Evolutionary conservation across 2,329 filamentous ascomycete species (phyloP).

Genomic region (Leptographium wingfieldii): DNA sequence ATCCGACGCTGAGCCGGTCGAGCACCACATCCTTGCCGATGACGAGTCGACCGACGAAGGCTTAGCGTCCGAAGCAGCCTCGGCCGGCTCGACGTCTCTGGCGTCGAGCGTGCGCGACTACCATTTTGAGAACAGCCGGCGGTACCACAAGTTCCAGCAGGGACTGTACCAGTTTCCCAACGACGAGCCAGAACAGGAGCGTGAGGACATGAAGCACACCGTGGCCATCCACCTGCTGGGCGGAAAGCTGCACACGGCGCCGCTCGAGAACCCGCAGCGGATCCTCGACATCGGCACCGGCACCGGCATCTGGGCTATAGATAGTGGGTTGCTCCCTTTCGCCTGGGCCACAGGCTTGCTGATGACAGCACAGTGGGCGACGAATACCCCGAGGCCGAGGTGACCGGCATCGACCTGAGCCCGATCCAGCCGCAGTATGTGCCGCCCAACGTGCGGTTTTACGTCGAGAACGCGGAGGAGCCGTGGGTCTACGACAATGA

Average conservation of each 20-base stretch:
- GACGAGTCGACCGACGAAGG: slow-evolving; percentile 18
- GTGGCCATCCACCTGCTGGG: slow-evolving; percentile 38
- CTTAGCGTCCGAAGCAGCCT: slow-evolving; percentile 3
- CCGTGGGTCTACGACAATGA: slow-evolving; percentile 35
- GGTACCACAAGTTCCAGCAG: slow-evolving; percentile 17
- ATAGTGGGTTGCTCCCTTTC: slow-evolving; percentile 1
- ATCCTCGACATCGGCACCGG: slow-evolving; percentile 18
- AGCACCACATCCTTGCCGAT: background rate
- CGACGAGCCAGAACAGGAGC: slow-evolving; percentile 29
- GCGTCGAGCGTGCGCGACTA: slow-evolving; percentile 16
- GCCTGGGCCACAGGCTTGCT: background rate
- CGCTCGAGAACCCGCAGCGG: slow-evolving; percentile 14
- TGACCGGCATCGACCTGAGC: slow-evolving; percentile 31
- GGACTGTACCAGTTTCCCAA: slow-evolving; percentile 22
- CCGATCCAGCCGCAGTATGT: slow-evolving; percentile 32
- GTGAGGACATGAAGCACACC: slow-evolving; percentile 36
- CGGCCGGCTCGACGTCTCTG: slow-evolving; percentile 13
- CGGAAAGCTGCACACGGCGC: slow-evolving; percentile 36
- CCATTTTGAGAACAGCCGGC: slow-evolving; percentile 15
- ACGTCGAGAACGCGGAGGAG: slow-evolving; percentile 28
- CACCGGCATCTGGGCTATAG: slow-evolving; percentile 14
- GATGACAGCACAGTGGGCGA: slow-evolving; percentile 1
- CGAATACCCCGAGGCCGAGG: slow-evolving; percentile 22
- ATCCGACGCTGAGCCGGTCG: background rate
- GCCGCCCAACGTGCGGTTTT: slow-evolving; percentile 20